Evolutionary conservation across 768 basidiomycete species (phyloP).

Genomic region (Myochromella boudieri): DNA sequence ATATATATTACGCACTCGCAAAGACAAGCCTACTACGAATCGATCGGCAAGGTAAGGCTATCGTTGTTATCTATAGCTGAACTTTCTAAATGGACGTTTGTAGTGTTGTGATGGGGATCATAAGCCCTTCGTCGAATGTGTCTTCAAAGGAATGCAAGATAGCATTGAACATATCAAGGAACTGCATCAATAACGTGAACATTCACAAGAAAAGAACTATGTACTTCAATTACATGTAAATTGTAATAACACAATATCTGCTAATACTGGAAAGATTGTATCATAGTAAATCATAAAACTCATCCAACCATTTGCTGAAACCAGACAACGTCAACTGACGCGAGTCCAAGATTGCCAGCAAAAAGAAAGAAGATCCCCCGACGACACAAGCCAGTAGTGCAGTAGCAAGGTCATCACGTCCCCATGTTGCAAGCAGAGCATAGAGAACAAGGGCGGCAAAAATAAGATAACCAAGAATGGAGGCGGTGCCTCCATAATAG

Average conservation of each 20-base stretch:
- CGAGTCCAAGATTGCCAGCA: slow-evolving; percentile 2
- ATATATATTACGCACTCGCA: slow-evolving; percentile 23
- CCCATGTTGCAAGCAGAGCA: slow-evolving; percentile 10
- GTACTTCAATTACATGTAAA: too few species aligned
- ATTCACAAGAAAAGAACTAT: too few species aligned
- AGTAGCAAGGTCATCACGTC: slow-evolving; percentile 1
- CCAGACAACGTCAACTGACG: slow-evolving; percentile 1
- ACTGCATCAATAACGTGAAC: too few species aligned
- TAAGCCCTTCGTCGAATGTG: too few species aligned
- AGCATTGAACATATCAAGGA: too few species aligned
- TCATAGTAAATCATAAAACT: neutral
- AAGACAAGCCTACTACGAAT: slow-evolving; percentile 25
- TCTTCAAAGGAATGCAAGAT: too few species aligned
- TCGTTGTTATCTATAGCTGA: too few species aligned
- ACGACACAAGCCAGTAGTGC: slow-evolving; percentile 7
- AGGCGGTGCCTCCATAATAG: slow-evolving; percentile 5
- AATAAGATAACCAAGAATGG: neutral
- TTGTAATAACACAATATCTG: too few species aligned
- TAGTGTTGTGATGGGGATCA: too few species aligned
- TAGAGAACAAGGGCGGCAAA: neutral
- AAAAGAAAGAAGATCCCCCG: slow-evolving; percentile 9
- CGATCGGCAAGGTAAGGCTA: slow-evolving; percentile 24
- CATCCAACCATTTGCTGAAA: slow-evolving; percentile 5
- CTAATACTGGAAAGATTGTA: too few species aligned
- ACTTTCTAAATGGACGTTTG: too few species aligned